These are phyloP conservation scores for Pulveroboletus sp. DNA, from an alignment of 768 basidiomycete species.

Conservation along the genomic window DNA sequence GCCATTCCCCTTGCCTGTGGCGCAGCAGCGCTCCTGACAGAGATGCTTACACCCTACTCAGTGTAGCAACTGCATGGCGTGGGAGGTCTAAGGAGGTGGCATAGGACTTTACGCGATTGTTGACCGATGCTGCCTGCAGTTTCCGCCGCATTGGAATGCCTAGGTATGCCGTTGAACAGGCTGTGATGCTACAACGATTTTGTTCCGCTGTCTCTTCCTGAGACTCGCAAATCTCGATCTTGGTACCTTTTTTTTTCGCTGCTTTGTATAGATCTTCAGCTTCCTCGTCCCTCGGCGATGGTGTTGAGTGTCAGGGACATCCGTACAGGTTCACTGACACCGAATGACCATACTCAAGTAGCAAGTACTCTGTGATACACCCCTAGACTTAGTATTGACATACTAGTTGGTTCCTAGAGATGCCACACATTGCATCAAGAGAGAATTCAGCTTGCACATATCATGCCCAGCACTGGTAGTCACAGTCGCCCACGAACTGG, in stretches of 20 bases:
- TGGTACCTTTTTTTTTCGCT: no score
- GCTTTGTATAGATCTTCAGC: neutral
- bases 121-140: neutral
- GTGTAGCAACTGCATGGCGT: neutral
- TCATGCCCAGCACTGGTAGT: neutral
- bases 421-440: no score
- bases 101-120: neutral
- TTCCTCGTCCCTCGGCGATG: neutral
- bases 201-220: neutral
- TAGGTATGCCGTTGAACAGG: neutral
- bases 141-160: neutral
- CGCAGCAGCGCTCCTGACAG: slow-evolving; percentile 7
- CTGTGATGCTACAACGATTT: neutral
- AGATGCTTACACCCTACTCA: slow-evolving; percentile 12
- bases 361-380: no score
- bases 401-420: no score
- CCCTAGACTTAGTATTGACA: no score
- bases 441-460: neutral
- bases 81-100: neutral
- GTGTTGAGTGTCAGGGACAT: neutral
- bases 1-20: slow-evolving; percentile 16
- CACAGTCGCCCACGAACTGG: neutral
- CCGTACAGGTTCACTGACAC: neutral
- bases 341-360: neutral
- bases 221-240: neutral